Conservation (phyloP, 2,329 filamentous ascomycete species). For the Stenocarpella maydis region DNA sequence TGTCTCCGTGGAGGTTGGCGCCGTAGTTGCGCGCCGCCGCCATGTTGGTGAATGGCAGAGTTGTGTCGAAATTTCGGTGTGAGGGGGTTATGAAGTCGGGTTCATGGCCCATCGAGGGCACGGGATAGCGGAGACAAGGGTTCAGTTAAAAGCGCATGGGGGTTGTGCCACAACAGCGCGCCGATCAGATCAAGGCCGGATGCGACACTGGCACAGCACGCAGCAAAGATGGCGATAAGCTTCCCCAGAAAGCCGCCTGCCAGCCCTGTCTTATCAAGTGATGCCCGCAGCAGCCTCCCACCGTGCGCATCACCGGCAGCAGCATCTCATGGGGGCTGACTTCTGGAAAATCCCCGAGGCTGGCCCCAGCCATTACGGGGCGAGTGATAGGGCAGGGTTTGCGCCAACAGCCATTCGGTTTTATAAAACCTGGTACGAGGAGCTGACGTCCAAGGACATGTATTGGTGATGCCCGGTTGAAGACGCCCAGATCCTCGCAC, state of each 20-base stretch:
- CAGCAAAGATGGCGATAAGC: constrained; percentile 6
- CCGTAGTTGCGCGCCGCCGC: constrained; percentile 2
- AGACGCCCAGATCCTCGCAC: too few species aligned
- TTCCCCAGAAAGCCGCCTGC: constrained; percentile 5
- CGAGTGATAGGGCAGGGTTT: too few species aligned
- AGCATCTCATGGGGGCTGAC: neutral
- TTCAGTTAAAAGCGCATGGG: neutral
- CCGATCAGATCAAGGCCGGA: neutral
- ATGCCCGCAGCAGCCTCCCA: neutral
- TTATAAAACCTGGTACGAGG: too few species aligned
- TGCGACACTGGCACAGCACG: neutral
- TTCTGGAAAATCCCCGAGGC: too few species aligned
- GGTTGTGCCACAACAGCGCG: neutral
- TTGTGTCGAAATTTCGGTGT: neutral
- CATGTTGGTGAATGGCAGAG: neutral
- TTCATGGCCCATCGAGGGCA: neutral
- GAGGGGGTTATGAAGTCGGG: neutral
- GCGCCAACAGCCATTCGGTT: too few species aligned
- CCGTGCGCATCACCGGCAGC: neutral
- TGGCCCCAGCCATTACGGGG: too few species aligned
- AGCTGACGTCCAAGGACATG: too few species aligned
- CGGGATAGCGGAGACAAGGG: neutral
- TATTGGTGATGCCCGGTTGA: too few species aligned
- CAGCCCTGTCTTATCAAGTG: constrained; percentile 18
- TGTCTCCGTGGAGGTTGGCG: constrained; percentile 22